Evolutionary conservation across 116 monocot species (phyloP).

Genomic region (Papilionanthe hybrid): DNA sequence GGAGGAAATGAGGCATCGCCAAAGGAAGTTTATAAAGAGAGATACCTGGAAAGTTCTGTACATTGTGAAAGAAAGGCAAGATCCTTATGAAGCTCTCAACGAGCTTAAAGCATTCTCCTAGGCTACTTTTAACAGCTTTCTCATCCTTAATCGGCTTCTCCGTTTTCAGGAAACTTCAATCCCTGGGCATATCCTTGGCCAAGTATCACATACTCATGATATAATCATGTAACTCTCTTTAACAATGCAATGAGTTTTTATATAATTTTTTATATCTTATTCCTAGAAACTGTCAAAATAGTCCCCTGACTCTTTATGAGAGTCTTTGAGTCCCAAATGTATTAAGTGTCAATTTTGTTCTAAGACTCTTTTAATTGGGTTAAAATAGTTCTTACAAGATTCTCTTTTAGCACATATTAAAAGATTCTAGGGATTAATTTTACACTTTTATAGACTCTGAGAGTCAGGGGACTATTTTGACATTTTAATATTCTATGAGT

Average conservation of each 20-base stretch:
- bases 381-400: no score
- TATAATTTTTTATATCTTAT: neutral
- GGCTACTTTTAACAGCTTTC: neutral
- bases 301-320: no score
- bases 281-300: no score
- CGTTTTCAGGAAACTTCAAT: constrained; percentile 27
- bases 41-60: constrained; percentile 14
- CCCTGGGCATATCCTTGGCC: constrained; percentile 26
- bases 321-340: no score
- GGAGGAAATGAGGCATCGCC: constrained; percentile 19
- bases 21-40: constrained; percentile 4
- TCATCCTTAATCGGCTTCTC: neutral
- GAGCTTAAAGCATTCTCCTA: neutral
- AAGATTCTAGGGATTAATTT: no score
- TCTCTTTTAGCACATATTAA: no score
- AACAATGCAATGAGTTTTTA: neutral
- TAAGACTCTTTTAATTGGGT: no score
- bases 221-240: constrained; percentile 44
- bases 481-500: neutral
- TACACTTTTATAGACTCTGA: no score
- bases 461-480: no score
- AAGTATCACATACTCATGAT: constrained; percentile 65
- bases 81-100: neutral
- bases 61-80: constrained; percentile 42
- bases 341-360: no score